Evolutionary conservation across 108 stramenopile genomes (phyloP), one percentile per base, ranked within the genome.

Genomic region (Mediolabrus comicus): DNA sequence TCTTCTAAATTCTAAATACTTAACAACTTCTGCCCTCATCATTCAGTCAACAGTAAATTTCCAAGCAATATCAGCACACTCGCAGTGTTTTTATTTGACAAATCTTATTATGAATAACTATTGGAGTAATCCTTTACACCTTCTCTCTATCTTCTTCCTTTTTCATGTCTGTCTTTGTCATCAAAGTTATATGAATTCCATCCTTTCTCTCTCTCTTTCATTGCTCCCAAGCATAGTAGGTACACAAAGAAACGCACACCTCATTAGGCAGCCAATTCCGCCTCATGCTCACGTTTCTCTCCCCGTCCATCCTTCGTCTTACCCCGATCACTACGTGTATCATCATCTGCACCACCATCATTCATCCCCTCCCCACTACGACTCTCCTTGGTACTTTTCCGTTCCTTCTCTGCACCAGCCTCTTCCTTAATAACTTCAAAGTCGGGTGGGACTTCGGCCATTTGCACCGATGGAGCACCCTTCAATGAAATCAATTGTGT

Each of bases 401-500:
- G 53, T 53, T 77, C 75, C 63, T 69, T 65, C 52, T 72, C 77
- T 36, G 65, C 71, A 53, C 65, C 65, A 30, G 78, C 77, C 5
- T 81, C 65, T 46, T 82, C 84, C 60, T 74, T 68, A 13, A 79
- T 72, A 8, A 71, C 24, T 59, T 82, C 80, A 80, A 92, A 95
- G 32, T 86, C 70, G 16, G 95, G 94, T 14, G 95, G 97, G 10
- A 92, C 89, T 58, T 96, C 91, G 49, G 94, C 87, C 87, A 97
- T 90, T 70, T 92, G 94, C n/a, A 98, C 92, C 19, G 80, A 81
- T 12, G 97, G 97, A 1, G 95, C 96, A 10, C 96, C 96, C 54
- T 96, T 83, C 41, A 98, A 79, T 54, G 86, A 74, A 31, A 75
- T 83, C 25, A 96, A 66, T 35, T 92, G 92, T 65, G 96, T 87